These are phyloP conservation scores for Auricularia heimuer DNA, from an alignment of 768 basidiomycete genomes.

Conservation along the genomic window DNA sequence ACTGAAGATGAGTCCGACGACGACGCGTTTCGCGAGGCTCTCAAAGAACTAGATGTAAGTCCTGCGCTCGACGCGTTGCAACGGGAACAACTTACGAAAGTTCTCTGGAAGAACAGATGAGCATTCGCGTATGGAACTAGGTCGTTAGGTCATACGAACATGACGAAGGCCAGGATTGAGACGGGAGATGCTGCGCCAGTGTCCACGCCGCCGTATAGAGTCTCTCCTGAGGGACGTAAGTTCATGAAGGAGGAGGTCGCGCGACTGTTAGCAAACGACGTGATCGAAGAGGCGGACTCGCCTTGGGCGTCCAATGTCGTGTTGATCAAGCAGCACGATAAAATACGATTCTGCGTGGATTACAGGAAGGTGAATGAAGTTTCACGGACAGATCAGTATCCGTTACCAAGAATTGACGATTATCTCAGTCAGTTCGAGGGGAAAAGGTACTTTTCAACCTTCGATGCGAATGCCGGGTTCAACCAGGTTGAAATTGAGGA, in stretches of 20 bases:
- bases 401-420: conserved; percentile 18
- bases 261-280: conserved; percentile 11
- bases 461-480: conserved; percentile 32
- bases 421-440: conserved; percentile 23
- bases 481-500: conserved; percentile 7
- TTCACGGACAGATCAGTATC: conserved; percentile 20
- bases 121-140: background rate
- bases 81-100: background rate
- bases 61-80: background rate
- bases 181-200: background rate
- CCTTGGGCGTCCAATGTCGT: conserved; percentile 16
- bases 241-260: background rate
- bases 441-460: conserved; percentile 21
- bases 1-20: background rate
- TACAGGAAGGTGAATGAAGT: conserved; percentile 16
- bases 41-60: background rate
- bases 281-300: conserved; percentile 32
- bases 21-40: background rate
- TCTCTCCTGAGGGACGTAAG: background rate
- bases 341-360: too few species aligned
- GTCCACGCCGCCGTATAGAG: background rate
- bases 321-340: too few species aligned
- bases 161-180: background rate
- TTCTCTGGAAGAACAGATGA: background rate
- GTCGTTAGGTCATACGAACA: background rate